phyloP scores from a whole-genome alignment of 2,329 filamentous ascomycete genomes.

The Fusarium secorum region DNA sequence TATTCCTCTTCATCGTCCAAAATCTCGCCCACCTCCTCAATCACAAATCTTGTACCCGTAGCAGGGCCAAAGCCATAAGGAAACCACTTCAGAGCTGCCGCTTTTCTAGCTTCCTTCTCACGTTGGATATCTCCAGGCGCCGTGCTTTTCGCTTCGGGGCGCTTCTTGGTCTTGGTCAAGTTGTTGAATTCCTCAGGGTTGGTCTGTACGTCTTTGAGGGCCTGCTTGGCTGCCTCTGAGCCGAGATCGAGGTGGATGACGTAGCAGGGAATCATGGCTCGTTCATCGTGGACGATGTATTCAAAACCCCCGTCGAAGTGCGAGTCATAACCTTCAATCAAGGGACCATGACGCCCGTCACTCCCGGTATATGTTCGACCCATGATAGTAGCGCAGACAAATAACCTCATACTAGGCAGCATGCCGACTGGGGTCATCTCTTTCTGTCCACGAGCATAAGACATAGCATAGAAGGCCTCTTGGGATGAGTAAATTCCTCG shows the following conservation, averaged over 20 bases:
- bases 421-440: conserved; percentile 42
- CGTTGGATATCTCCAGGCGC: conserved; percentile 48
- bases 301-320: conserved; percentile 51
- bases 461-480: conserved; percentile 48
- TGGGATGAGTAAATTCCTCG: conserved; percentile 56
- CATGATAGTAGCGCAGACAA: conserved; percentile 58
- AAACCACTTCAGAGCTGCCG: conserved; percentile 55
- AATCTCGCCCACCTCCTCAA: conserved; percentile 55
- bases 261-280: conserved; percentile 55
- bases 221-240: conserved; percentile 43
- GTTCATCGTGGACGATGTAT: conserved; percentile 54
- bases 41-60: conserved; percentile 51
- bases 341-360: conserved; percentile 22
- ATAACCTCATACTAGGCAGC: conserved; percentile 51
- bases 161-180: neutral
- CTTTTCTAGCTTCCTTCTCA: conserved; percentile 49
- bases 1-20: conserved; percentile 54
- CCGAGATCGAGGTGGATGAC: conserved; percentile 56
- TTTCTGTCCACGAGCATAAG: conserved; percentile 45
- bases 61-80: conserved; percentile 57
- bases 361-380: conserved; percentile 43
- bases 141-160: conserved; percentile 1
- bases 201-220: conserved; percentile 7
- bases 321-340: conserved; percentile 45
- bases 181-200: conserved; percentile 17